Evolutionary conservation across 106 monocot genomes (phyloP).

Genomic region (Acanthochlamys bracteata): DNA sequence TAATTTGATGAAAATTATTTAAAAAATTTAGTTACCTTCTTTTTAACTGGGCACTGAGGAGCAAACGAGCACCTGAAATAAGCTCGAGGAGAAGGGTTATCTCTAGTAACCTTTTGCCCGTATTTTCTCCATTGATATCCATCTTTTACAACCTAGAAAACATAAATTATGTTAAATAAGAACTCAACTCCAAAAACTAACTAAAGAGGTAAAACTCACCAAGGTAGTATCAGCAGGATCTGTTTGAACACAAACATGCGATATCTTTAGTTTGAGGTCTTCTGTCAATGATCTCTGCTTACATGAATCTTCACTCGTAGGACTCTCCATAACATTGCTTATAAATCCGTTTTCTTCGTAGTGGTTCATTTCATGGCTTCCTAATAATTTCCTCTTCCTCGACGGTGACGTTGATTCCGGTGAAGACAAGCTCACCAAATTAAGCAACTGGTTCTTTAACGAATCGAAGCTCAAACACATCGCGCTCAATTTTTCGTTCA

Average conservation of each 20-base stretch:
- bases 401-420: background rate
- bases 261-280: constrained; percentile 25
- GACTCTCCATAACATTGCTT: background rate
- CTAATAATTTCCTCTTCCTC: constrained; percentile 26
- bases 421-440: constrained; percentile 16
- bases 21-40: constrained; percentile 41
- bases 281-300: constrained; percentile 16
- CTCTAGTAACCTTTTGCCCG: constrained; percentile 73
- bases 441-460: constrained; percentile 21
- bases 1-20: background rate
- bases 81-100: constrained; percentile 75
- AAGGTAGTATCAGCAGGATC: constrained; percentile 41
- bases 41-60: constrained; percentile 71
- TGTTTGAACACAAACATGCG: constrained; percentile 28
- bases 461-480: constrained; percentile 20
- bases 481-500: constrained; percentile 33
- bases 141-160: constrained; percentile 56
- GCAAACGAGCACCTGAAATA: constrained; percentile 82
- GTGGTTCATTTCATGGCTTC: background rate
- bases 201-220: constrained; percentile 18
- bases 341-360: background rate
- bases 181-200: background rate
- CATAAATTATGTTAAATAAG: background rate
- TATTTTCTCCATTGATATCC: constrained; percentile 79
- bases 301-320: constrained; percentile 21